Conservation (phyloP, 345 rosid genomes). For the Brassica carinata region DNA sequence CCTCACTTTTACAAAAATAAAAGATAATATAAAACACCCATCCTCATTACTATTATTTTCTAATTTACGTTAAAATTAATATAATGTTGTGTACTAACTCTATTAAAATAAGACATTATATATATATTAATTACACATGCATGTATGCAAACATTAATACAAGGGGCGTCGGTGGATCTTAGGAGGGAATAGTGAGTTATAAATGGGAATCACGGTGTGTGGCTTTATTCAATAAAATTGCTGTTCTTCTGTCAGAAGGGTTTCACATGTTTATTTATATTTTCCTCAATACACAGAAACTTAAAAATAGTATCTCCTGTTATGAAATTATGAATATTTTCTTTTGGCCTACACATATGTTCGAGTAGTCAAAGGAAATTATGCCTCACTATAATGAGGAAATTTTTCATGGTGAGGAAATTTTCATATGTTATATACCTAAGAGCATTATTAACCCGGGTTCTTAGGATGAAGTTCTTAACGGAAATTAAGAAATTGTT, state of each 20-base stretch:
- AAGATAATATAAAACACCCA: not conserved
- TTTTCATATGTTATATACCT: not conserved
- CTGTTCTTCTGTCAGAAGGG: slow-evolving; percentile 31
- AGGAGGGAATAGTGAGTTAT: slow-evolving; percentile 9
- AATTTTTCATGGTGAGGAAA: not conserved
- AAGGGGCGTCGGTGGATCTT: slow-evolving; percentile 38
- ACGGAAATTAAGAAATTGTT: too few species aligned
- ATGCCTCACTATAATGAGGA: not conserved
- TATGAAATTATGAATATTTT: not conserved
- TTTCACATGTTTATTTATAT: slow-evolving; percentile 26
- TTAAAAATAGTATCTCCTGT: not conserved
- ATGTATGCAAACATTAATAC: slow-evolving; percentile 15
- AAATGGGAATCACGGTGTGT: slow-evolving; percentile 34
- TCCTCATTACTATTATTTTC: not conserved
- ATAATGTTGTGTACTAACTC: not conserved
- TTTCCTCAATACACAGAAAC: not conserved
- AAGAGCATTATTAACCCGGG: too few species aligned
- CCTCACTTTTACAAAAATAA: not conserved
- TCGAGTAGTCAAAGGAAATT: not conserved
- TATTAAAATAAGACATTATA: not conserved
- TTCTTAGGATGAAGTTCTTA: too few species aligned
- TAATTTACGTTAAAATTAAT: not conserved
- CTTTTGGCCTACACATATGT: not conserved
- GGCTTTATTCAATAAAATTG: slow-evolving; percentile 27
- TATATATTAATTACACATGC: not conserved